Base-by-base conservation (phyloP, 306 rosid species). In the Prosopis cineraria region DNA sequence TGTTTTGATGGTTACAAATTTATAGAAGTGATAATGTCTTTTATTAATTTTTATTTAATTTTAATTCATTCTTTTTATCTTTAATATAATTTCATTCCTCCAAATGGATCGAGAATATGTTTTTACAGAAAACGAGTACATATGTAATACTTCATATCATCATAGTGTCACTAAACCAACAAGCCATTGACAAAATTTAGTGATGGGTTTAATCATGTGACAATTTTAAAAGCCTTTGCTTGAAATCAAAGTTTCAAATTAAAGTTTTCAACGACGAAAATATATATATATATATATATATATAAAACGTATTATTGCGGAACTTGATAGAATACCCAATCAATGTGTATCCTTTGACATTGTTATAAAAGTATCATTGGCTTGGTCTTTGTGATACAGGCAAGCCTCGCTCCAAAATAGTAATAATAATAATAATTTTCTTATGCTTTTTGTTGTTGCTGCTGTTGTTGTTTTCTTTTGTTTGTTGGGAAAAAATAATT, bases 241-340 rank as follows among this genome's bases (percentile, higher is more conserved):
- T 75, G 69, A 60, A 76, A 62, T 80, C 65, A 66, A 87, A 78
- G 87, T 7, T 68, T 83, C 76, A 19, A 63, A 41, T 55, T 24
- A 20, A 52, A 52, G 78, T 72, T 67, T 79, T 44, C 40, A 62
- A 77, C 56, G 31, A 45, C 59, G 59, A 20, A 52, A 20, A 7
- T 4, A 31, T 31, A 20, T 10, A 55, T 9, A 22, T n/a, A n/a
- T n/a, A n/a, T n/a, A n/a, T n/a, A n/a, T n/a, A n/a, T n/a, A n/a
- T n/a, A n/a, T n/a, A n/a, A n/a, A n/a, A n/a, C n/a, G n/a, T n/a
- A n/a, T n/a, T n/a, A 19, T 50, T 52, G 13, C 20, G 29, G 27
- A 20, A 2, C 11, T 52, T 20, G 29, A 52, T n/a, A 52, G 59
- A 52, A 52, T 52, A 8, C 59, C 3, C 59, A 20, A 52, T 52